Conservation (phyloP, 208 protist genomes). For the Naegleria gruberi region DNA sequence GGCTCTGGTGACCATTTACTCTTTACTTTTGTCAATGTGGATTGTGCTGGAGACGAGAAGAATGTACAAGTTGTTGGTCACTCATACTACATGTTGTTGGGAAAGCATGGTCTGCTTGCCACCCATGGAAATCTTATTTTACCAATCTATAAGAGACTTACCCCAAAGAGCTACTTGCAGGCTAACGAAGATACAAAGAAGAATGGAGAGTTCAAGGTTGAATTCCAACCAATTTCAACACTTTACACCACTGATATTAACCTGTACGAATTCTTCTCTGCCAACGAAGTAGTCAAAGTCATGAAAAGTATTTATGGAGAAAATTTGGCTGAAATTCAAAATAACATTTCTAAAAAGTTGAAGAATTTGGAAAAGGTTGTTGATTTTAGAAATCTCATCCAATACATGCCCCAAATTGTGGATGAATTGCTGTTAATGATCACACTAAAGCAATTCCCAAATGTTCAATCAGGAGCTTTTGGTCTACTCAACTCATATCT, state of each 20-base stretch:
- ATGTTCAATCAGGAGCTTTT: background rate
- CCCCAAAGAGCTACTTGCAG: background rate
- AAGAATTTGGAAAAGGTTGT: background rate
- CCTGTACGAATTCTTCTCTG: background rate
- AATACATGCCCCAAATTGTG: background rate
- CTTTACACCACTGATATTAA: background rate
- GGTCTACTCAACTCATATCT: background rate
- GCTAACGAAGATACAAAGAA: background rate
- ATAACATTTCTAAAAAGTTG: background rate
- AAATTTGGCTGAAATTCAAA: background rate
- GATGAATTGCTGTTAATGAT: background rate
- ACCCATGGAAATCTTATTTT: background rate
- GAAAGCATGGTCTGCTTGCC: background rate
- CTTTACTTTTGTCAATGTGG: background rate
- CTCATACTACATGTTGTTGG: background rate
- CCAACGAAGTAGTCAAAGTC: background rate
- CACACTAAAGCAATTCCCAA: background rate
- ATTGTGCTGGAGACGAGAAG: background rate
- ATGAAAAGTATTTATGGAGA: background rate
- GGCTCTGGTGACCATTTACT: background rate
- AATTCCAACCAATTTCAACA: background rate
- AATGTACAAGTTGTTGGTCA: background rate
- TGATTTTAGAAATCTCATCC: background rate
- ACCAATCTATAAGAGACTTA: background rate
- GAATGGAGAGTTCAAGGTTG: background rate